Evolutionary conservation across 495 filamentous ascomycete species (phyloP).

Genomic region (Penicillium angulare): DNA sequence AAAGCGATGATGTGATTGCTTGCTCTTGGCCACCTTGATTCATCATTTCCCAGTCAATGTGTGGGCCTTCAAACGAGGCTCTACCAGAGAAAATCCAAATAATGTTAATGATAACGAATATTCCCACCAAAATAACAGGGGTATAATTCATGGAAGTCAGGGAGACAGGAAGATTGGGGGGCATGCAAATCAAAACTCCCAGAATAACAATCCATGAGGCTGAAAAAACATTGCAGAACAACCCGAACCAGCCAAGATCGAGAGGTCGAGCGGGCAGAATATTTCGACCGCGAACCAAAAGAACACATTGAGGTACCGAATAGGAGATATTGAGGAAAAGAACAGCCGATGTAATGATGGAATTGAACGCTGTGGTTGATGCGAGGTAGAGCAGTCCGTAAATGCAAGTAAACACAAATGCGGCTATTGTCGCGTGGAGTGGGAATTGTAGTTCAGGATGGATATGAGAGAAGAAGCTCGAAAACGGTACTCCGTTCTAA

Average conservation of each 20-base stretch:
- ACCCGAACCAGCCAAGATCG: background rate
- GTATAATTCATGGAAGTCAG: background rate
- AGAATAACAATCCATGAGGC: background rate
- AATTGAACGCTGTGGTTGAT: conserved; percentile 41
- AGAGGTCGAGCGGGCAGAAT: background rate
- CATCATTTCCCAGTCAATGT: too few relatives aligned
- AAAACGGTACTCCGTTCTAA: conserved; percentile 10
- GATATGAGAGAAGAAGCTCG: conserved; percentile 24
- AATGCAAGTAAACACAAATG: conserved; percentile 24
- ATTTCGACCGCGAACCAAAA: background rate
- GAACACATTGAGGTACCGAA: background rate
- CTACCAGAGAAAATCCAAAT: too few relatives aligned
- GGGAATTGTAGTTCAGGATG: conserved; percentile 21
- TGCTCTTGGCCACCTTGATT: too few relatives aligned
- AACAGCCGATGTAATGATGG: conserved; percentile 38
- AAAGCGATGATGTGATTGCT: too few relatives aligned
- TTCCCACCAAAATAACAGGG: background rate
- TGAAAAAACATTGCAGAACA: background rate
- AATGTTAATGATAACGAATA: background rate
- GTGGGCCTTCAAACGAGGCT: too few relatives aligned
- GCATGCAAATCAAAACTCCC: background rate
- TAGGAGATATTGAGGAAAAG: conserved; percentile 2
- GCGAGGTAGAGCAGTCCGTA: conserved; percentile 42
- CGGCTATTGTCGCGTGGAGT: conserved; percentile 25
- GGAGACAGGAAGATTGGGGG: background rate